A percentile compares a stretch with the other conserved stretches of the same genome.
These are phyloP conservation scores for Infundibulicybe gibba DNA, from an alignment of 768 basidiomycete species.

Conservation along the genomic window DNA sequence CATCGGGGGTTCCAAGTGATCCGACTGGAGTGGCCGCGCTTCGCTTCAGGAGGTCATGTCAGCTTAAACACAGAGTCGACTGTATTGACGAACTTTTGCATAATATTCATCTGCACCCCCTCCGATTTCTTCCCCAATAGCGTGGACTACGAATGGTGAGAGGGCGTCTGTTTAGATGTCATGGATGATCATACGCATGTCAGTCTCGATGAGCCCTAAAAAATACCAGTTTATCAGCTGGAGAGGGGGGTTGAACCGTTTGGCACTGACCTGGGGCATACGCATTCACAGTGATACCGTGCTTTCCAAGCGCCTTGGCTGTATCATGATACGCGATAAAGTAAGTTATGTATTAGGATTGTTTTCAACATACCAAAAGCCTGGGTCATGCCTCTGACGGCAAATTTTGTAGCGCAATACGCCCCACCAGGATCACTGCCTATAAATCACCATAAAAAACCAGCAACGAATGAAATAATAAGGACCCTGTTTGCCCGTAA, in stretches of 20 bases:
- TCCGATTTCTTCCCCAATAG: background rate
- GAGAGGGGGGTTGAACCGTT: background rate
- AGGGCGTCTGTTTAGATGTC: background rate
- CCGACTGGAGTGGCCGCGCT: constrained; percentile 3
- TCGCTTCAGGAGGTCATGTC: background rate
- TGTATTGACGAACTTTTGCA: background rate
- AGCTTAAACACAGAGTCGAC: background rate
- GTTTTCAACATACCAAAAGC: constrained; percentile 8
- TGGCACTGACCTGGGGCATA: constrained; percentile 25
- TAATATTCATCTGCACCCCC: background rate
- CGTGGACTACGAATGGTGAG: background rate
- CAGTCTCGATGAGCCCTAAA: constrained; percentile 6
- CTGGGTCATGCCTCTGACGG: constrained; percentile 17
- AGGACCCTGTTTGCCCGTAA: constrained; percentile 33
- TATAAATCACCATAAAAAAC: background rate
- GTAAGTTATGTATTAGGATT: background rate
- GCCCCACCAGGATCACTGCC: constrained; percentile 1
- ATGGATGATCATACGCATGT: constrained; percentile 2
- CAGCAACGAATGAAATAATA: background rate
- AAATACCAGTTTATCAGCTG: background rate
- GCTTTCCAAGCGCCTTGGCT: constrained; percentile 16
- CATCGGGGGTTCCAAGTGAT: constrained; percentile 17
- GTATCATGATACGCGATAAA: background rate
- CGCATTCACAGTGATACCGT: constrained; percentile 30
- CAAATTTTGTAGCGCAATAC: constrained; percentile 16